Base-by-base conservation (phyloP, 768 basidiomycete genomes). In the Suillus cothurnatus region DNA sequence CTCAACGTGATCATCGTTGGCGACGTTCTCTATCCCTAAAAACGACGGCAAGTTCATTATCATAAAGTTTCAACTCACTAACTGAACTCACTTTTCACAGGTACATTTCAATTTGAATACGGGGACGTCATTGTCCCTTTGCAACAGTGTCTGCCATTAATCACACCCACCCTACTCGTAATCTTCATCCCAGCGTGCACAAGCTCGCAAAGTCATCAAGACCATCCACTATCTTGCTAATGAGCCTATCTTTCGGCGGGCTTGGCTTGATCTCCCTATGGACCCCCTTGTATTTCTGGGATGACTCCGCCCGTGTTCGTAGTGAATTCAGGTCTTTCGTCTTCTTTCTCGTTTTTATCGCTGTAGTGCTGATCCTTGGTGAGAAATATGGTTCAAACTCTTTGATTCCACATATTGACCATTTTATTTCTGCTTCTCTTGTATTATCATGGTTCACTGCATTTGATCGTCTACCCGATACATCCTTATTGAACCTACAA, bases 291-390 rank as follows among this genome's bases (percentile, higher is more conserved):
- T 76, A 82, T 68, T 80, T 85, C 67, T 81, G 85, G 71, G 78
- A 84, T 69, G 77, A 80, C 70, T 71, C 82, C 66, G 75, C 88
- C 68, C 76, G 84, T 68, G 81, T 81, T 68, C 86, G 85, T 73
- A 81, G 86, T 63, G 90, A 91, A 74, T 77, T 91, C 74, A 85
- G 86, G 78, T 89, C 90, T 69, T 80, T 91, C 71, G 83, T 94
- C 77, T 88, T 87, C 71, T 82, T 86, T 64, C 79, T 90, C 73
- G 84, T 93, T 70, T 86, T 90, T 71, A 78, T 85, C 76, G 86
- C 89, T 71, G 83, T 93, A 70, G 73, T 87, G 69, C 82, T 91
- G 71, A 82, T 93, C 70, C 83, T 94, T 57, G 93, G 93, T 92
- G 70, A 77, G 87, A 79, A 45, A 57, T 58, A 68, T 64, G 66